phyloP scores from a whole-genome alignment of 768 basidiomycete genomes.

The Cubamyces sp. region DNA sequence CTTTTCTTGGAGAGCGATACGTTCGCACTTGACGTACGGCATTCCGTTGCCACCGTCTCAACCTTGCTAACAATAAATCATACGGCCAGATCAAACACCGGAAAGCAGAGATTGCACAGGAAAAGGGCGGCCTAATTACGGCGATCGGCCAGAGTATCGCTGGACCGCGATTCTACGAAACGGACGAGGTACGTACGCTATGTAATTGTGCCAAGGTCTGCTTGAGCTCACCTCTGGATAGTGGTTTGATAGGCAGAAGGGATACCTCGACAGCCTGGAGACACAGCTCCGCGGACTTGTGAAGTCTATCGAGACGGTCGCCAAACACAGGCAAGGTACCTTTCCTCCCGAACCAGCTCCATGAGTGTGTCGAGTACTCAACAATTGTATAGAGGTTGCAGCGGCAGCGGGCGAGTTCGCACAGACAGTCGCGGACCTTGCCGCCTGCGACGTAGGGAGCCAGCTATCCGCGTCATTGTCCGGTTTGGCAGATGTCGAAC shows the following conservation, averaged over 20 bases:
- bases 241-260: slow-evolving; percentile 92
- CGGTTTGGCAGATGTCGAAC: slow-evolving; percentile 74
- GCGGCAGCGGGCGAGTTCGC: slow-evolving; percentile 79
- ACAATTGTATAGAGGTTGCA: slow-evolving; percentile 58
- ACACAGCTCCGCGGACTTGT: slow-evolving; percentile 85
- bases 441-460: slow-evolving; percentile 74
- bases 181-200: slow-evolving; percentile 68
- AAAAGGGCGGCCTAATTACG: slow-evolving; percentile 83
- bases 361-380: neutral
- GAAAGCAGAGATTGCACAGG: slow-evolving; percentile 75
- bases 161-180: slow-evolving; percentile 85
- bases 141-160: slow-evolving; percentile 78
- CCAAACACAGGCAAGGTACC: slow-evolving; percentile 78
- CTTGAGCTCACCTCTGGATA: slow-evolving; percentile 33
- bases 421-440: slow-evolving; percentile 67
- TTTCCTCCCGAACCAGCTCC: neutral
- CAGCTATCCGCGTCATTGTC: slow-evolving; percentile 72
- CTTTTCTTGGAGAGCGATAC: slow-evolving; percentile 93
- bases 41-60: neutral
- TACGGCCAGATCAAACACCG: slow-evolving; percentile 81
- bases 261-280: slow-evolving; percentile 88
- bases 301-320: slow-evolving; percentile 84
- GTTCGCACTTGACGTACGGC: slow-evolving; percentile 84
- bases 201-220: neutral
- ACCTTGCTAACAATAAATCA: neutral